phyloP scores from a whole-genome alignment of 2,329 filamentous ascomycete species.

The Colletotrichum sojae region DNA sequence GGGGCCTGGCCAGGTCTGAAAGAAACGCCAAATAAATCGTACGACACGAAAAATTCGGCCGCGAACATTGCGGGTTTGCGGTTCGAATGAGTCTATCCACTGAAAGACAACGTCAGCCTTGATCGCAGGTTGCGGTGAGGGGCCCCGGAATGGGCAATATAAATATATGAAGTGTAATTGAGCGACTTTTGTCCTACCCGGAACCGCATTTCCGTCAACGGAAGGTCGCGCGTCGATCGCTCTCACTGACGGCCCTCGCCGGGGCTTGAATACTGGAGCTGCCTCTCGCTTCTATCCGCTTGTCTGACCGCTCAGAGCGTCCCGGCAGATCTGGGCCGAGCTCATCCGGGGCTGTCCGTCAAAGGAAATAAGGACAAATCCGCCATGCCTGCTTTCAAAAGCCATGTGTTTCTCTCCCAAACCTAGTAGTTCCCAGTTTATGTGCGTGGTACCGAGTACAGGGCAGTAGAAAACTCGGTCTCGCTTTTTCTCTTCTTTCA shows the following conservation, averaged over 20 bases:
- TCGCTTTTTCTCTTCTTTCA: no score
- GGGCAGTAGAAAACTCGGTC: no score
- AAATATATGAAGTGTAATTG: conserved; percentile 23
- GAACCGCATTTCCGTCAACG: conserved; percentile 1
- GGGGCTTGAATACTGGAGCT: conserved; percentile 17
- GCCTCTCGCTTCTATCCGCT: conserved; percentile 15
- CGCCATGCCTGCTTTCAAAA: no score
- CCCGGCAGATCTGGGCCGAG: conserved; percentile 13
- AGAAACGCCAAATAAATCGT: conserved; percentile 5
- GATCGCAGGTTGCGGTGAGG: background rate
- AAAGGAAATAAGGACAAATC: no score
- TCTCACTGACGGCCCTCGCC: background rate
- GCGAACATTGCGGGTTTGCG: background rate
- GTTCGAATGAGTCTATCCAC: background rate
- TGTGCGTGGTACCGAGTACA: no score
- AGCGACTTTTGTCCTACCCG: conserved; percentile 8
- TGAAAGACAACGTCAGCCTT: background rate
- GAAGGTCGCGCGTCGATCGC: conserved; percentile 11
- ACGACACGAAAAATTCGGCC: conserved; percentile 2
- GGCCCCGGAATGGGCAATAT: conserved; percentile 9
- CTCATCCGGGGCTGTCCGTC: background rate
- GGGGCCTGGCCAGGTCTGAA: conserved; percentile 19
- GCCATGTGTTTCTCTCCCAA: no score
- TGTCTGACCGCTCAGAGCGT: background rate
- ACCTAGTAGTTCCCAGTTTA: no score